Conservation (phyloP, 2,329 filamentous ascomycete genomes). For the Plectosphaerella plurivora region DNA sequence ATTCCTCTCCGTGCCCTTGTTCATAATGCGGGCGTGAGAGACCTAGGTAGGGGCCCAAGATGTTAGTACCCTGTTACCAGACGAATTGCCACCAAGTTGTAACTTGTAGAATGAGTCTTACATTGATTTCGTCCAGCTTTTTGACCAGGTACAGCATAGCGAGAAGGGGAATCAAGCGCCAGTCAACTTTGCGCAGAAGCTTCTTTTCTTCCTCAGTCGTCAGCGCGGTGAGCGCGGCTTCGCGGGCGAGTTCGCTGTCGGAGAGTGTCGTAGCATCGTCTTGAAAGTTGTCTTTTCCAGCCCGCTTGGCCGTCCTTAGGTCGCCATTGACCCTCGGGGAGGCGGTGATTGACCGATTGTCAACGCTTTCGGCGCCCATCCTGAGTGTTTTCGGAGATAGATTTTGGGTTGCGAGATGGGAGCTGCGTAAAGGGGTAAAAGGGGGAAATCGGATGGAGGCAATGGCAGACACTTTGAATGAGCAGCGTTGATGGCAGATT, state of each 20-base stretch:
- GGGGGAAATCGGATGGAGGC: no score
- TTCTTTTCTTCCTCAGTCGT: conserved; percentile 16
- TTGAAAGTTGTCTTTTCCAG: background rate
- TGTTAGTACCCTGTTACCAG: background rate
- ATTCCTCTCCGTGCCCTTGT: conserved; percentile 31
- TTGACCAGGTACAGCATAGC: conserved; percentile 36
- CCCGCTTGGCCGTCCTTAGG: background rate
- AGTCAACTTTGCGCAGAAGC: conserved; percentile 17
- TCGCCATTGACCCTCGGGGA: background rate
- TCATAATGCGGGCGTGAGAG: conserved; percentile 30
- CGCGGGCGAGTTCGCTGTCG: background rate
- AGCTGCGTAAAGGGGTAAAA: no score
- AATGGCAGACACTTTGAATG: no score
- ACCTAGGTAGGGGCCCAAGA: background rate
- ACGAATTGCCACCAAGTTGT: background rate
- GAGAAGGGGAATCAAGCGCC: conserved; percentile 19
- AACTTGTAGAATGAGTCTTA: background rate
- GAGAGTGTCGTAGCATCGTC: background rate
- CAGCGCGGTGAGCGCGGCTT: background rate
- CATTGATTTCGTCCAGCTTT: conserved; percentile 31
- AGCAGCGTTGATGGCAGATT: no score
- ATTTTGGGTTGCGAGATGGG: no score
- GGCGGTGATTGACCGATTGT: background rate
- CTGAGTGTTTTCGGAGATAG: background rate
- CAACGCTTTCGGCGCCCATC: background rate